Conservation (phyloP, 768 basidiomycete genomes). For the Royoungia palumana region DNA sequence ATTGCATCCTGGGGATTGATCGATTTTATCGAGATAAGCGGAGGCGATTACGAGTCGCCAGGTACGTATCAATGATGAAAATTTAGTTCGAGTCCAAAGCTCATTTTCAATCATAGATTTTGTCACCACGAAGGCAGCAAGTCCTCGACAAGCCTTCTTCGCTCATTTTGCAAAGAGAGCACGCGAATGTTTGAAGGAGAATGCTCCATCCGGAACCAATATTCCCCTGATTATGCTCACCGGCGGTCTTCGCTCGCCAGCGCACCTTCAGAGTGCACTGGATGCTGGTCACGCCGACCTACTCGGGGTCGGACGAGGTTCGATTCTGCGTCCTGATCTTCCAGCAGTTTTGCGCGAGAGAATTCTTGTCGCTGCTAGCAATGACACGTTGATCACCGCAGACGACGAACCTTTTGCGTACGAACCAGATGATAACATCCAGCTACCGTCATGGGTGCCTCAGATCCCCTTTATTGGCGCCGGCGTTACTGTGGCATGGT, state of each 20-base stretch:
- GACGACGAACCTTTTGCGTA: conserved; percentile 34
- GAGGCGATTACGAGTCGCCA: conserved; percentile 81
- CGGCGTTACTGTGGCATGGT: conserved; percentile 63
- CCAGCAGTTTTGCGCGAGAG: conserved; percentile 39
- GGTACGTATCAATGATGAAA: conserved; percentile 37
- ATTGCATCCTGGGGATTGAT: conserved; percentile 63
- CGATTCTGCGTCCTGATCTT: conserved; percentile 60
- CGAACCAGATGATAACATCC: conserved; percentile 34
- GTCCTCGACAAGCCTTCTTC: conserved; percentile 69
- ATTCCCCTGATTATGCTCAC: conserved; percentile 73
- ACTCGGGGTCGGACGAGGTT: conserved; percentile 70
- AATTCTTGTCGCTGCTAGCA: neutral
- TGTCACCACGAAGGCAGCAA: conserved; percentile 26
- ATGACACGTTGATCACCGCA: conserved; percentile 14
- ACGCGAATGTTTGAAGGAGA: conserved; percentile 40
- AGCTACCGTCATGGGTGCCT: conserved; percentile 31
- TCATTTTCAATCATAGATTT: conserved; percentile 40
- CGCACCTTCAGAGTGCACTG: conserved; percentile 53
- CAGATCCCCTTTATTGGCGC: conserved; percentile 64
- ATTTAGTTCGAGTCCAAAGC: neutral
- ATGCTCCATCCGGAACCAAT: conserved; percentile 20
- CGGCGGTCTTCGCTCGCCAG: conserved; percentile 67
- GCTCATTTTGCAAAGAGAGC: conserved; percentile 60
- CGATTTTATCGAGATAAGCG: conserved; percentile 87
- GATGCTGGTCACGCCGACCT: conserved; percentile 60